Conservation (phyloP, 352 stramenopile genomes). For the Globisporangium parvum region DNA sequence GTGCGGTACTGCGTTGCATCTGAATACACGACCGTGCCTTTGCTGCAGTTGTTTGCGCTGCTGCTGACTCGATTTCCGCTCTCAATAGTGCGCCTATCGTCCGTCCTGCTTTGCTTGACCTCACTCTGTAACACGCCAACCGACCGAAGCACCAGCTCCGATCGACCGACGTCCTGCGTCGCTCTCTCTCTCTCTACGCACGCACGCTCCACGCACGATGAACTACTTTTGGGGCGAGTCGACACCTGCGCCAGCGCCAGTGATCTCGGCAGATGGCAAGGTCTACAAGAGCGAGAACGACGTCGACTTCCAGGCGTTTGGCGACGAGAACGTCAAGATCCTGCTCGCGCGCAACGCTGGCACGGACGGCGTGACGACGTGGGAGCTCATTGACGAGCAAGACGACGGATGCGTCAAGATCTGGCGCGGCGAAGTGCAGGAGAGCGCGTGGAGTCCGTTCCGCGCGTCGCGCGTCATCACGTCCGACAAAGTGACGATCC, state of each 20-base stretch:
- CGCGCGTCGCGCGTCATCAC: conserved; percentile 47
- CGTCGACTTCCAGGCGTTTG: conserved; percentile 58
- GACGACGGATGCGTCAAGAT: conserved; percentile 40
- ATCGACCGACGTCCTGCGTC: background rate
- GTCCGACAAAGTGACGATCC: conserved; percentile 47
- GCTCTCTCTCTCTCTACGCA: background rate
- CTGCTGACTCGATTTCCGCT: too few species aligned
- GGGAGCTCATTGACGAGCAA: conserved; percentile 56
- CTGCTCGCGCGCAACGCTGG: conserved; percentile 56
- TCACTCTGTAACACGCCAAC: background rate
- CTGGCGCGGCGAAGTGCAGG: conserved; percentile 60
- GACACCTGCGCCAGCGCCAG: conserved; percentile 3
- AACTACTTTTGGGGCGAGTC: conserved; percentile 18
- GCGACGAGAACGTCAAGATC: conserved; percentile 60
- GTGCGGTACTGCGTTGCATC: too few species aligned
- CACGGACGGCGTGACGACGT: conserved; percentile 60
- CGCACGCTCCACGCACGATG: conserved; percentile 6
- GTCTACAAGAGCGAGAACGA: conserved; percentile 42
- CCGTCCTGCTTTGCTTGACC: too few species aligned
- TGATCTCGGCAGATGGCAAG: conserved; percentile 14
- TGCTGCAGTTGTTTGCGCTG: too few species aligned
- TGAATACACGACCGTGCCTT: too few species aligned
- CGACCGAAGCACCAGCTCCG: background rate
- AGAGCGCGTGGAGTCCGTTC: conserved; percentile 67
- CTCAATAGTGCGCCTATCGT: too few species aligned